Evolutionary conservation across 306 rosid species (phyloP).

Genomic region (Castanea mollissima): DNA sequence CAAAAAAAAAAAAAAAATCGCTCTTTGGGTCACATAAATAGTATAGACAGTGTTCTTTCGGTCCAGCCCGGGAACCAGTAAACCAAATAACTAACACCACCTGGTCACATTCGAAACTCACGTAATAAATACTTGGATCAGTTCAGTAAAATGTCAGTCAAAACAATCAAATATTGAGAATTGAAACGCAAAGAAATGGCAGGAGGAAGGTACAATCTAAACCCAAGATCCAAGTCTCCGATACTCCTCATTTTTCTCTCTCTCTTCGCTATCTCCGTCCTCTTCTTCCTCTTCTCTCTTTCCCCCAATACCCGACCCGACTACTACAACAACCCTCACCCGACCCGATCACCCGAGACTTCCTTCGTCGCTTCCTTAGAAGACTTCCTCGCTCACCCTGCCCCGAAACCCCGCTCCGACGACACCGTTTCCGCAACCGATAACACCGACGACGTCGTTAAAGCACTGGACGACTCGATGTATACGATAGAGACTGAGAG

Average conservation of each 20-base stretch:
- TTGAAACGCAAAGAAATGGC: slow-evolving; percentile 29
- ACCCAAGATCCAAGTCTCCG: slow-evolving; percentile 60
- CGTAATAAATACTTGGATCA: no score
- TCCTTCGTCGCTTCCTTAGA: slow-evolving; percentile 74
- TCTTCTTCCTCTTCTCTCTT: slow-evolving; percentile 49
- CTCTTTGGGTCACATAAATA: no score
- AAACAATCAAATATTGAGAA: no score
- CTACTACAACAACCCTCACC: not conserved
- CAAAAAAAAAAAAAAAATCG: no score
- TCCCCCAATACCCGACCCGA: slow-evolving; percentile 20
- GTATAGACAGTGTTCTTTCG: no score
- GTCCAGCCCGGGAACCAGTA: no score
- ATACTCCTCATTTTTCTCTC: slow-evolving; percentile 38
- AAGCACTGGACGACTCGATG: slow-evolving; percentile 42
- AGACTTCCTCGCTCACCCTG: slow-evolving; percentile 51
- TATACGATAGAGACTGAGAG: slow-evolving; percentile 24
- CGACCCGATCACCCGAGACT: slow-evolving; percentile 39
- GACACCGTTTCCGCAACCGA: not conserved
- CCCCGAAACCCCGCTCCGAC: slow-evolving; percentile 17
- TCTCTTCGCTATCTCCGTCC: slow-evolving; percentile 38
- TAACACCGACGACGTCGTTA: slow-evolving; percentile 12
- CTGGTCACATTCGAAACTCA: no score
- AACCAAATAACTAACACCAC: no score
- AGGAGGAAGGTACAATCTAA: slow-evolving; percentile 25
- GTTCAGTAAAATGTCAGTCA: no score